Conservation (phyloP, 1,284 basidiomycete species). For the Neolentinus lepideus region DNA sequence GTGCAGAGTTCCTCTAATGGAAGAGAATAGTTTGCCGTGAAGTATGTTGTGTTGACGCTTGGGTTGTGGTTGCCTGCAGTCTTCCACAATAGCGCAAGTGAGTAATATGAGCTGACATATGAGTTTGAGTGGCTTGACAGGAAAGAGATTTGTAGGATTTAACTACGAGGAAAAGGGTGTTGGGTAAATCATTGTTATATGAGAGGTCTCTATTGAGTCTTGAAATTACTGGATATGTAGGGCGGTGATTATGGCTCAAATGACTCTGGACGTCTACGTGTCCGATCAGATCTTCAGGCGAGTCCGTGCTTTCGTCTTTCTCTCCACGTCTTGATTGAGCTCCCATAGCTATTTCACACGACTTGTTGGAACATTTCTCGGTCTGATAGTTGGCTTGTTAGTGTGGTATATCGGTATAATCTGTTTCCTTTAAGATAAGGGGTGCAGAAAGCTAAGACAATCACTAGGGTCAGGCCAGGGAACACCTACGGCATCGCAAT, state of each 20-base stretch:
- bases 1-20: background rate
- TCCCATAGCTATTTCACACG: constrained; percentile 34
- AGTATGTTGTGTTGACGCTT: constrained; percentile 47
- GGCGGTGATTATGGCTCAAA: constrained; percentile 67
- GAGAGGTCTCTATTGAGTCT: background rate
- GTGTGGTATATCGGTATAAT: constrained; percentile 48
- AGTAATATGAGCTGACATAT: constrained; percentile 14
- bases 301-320: constrained; percentile 9
- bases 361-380: constrained; percentile 32
- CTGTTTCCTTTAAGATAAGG: background rate
- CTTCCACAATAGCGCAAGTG: constrained; percentile 34
- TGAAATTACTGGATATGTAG: constrained; percentile 17
- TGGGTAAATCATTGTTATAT: constrained; percentile 24
- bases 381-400: constrained; percentile 39
- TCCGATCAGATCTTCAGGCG: constrained; percentile 56
- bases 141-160: constrained; percentile 24
- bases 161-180: constrained; percentile 35
- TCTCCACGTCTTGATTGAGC: constrained; percentile 5
- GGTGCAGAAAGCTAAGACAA: background rate
- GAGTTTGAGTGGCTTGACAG: background rate
- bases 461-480: constrained; percentile 45
- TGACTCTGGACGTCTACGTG: constrained; percentile 51
- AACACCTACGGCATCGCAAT: constrained; percentile 55
- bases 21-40: constrained; percentile 46
- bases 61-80: constrained; percentile 52